Base-by-base conservation (phyloP, 2,329 filamentous ascomycete species). In the Sporothrix euskadiensis region DNA sequence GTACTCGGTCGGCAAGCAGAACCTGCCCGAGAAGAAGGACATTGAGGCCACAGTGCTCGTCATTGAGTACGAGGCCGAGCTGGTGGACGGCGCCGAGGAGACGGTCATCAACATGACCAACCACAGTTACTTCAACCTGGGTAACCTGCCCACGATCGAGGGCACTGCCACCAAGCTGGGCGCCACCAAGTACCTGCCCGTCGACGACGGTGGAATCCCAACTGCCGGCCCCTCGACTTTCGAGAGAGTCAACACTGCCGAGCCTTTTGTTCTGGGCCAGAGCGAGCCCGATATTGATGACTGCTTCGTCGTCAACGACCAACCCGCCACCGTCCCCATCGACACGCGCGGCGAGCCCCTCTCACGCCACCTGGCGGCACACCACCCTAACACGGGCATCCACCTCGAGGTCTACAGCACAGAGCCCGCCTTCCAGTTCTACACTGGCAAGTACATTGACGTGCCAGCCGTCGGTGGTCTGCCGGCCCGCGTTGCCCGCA, bases 401-500 rank as follows among this genome's bases (percentile, higher is more conserved):
- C 91, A 97, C 80, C 89, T 98, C 69, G 93, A 98, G 82, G 91
- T 97, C 6, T 85, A 90, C 79, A 96, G 93, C 84, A 98, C 95
- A 0, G 95, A 98, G 85, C 96, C 96, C 0, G 93, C 94, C 0
- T 98, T 98, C 86, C 95, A 98, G 82, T 97, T 98, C 84, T 98
- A 98, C 83, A 97, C 94, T 0, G 96, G 95, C 76, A 91, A 92
- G 79, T 91, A 90, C 79, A 94, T 97, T 76, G 84, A 96, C 78
- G 91, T 97, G 14, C 91, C 92, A 0, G 91, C 84, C 41, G 85
- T 89, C 3, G 86, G 35, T 44, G 85, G 85, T 2, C 81, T 88
- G 39, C 88, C 91, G 0, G 90, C 91, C 0, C 88, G 93, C 68
- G 88, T 87, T 0, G 80, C 88, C 4, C 88, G 94, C 68, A 89